Evolutionary conservation across 305 asterid species (phyloP), one percentile per base, ranked within the genome.

Genomic region (Fraxinus baroniana): DNA sequence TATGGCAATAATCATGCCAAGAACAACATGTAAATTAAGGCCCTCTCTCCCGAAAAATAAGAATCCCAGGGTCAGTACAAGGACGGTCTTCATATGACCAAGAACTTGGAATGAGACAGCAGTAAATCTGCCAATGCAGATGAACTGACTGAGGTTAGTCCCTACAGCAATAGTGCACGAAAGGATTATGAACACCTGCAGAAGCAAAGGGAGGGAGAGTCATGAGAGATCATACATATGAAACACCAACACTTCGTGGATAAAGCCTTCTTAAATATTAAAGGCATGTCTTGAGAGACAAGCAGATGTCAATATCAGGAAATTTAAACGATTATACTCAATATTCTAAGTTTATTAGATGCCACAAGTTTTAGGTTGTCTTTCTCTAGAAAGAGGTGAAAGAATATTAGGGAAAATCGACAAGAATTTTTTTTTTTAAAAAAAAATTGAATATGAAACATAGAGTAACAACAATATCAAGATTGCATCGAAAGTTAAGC

Each of bases 91-190:
- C 98, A 94, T 92, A 82, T 94, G 98, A 49, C 98, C 98, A 9
- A 94, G 91, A 80, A 94, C 98, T 85, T 94, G 98, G 84, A 94
- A 94, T 55, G 97, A 89, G 74, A 94, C 97, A 18, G 98, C 97
- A 62, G 94, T 91, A 85, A 94, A 94, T 94, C 97, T 90, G 86
- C 97, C 97, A 72, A 94, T 94, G 90, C 98, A 94, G 89, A 94
- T 94, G 89, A 94, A 92, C 90, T 94, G 98, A 83, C 98, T 94
- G 60, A 94, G 92, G 74, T 94, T 94, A 30, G 97, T 94, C 26
- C 98, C 98, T 70, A 94, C 91, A 13, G 98, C 98, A 70, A 94
- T 94, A 9, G 90, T 87, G 86, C 97, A 92, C 10, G 98, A 94
- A 78, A 91, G 88, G 75, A 89, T 24, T 49, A 88, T 17, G 85